Base-by-base conservation (phyloP, 164 flowering plant species). In the Litsea cubeba region DNA sequence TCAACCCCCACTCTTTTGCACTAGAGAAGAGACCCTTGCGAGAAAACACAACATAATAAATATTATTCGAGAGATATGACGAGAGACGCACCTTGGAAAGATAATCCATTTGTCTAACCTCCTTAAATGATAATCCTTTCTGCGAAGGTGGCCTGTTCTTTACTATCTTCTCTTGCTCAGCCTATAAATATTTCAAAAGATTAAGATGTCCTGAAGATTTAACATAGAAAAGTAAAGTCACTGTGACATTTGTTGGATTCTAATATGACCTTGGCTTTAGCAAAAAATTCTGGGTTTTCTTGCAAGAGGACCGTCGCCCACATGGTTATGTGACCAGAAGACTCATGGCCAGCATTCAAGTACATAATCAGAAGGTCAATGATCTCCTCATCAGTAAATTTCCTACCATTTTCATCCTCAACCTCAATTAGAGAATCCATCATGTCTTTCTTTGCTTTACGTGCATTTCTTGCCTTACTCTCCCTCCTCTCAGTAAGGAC, bases 321-420 rank as follows among this genome's bases (percentile, higher is more conserved):
- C 93, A 88, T 92, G 7, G 83, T 88, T 57, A 82, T 86, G 67
- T 96, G 99, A 28, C 90, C 98, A 1, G 98, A 94, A 62, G 98
- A 94, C 82, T 96, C 99, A 87, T 94, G 98, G 40, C 99, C 98
- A 3, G 99, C 97, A 78, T 90, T 94, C 78, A 96, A 77, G 85
- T 96, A 94, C 98, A 94, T 94, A 8, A 96, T 50, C 23, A 96
- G 57, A 25, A 90, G 69, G 80, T 96, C 97, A 5, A 96, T 91
- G 71, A 96, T 89, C 69, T 92, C 97, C 65, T 92, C 97, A 28
- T 96, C 97, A 1, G 49, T 76, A 75, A 96, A 75, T 67, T 71
- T 87, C 74, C 85, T 76, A 0, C 98, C 98, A 49, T 88, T 83
- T 14, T 92, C 99, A 75, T 92, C 97, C 76, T 82, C 82, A 22